Evolutionary conservation across 192 early-diverging fungal species (phyloP), one percentile per base, ranked within the genome.

Genomic region (Coemansia sp.): DNA sequence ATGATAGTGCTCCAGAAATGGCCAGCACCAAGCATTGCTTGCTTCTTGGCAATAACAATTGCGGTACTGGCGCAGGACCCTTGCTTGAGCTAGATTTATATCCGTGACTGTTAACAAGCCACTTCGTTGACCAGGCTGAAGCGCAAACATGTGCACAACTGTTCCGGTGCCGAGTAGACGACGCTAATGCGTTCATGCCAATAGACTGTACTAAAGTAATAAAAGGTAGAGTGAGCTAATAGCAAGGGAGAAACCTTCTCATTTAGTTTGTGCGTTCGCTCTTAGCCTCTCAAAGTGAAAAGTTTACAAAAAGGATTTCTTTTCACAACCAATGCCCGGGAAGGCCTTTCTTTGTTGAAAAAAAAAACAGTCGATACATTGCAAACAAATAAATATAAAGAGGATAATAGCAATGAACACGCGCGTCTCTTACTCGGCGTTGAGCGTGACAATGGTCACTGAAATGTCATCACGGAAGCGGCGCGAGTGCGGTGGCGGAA

Each of bases 391-490:
- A 24, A 26, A 43, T 11, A 22, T 22, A 46, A 10, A 46, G 17
- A 17, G 15, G 44, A 48, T 14, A 14, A 14, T 5, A 21, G 42
- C 15, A 14, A 2, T 2, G 7, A 32, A 32, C 2, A 32, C 29
- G 7, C 29, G 29, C 29, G 29, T 32, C 29, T 18, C 17, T 34
- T 60, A 56, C 22, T 65, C 66, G 44, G 53, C 53, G 54, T 76
- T 56, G 8, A 84, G 56, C 6, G 72, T 79, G 26, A 88, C 67
- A 15, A 91, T 81, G 22, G 83, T 78, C 7, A 92, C 84, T 0
- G 92, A 93, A 34, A 95, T 91, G 65, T 95, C 93, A 60, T 95
- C 93, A 14, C 91, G 83, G 68, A 84, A 89, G 5, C 62, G 58
- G 44, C 93, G 87, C 35, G 83, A 83, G 56, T 84, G 66, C 5